phyloP scores from a whole-genome alignment of 306 rosid species.

The Acacia crassicarpa region DNA sequence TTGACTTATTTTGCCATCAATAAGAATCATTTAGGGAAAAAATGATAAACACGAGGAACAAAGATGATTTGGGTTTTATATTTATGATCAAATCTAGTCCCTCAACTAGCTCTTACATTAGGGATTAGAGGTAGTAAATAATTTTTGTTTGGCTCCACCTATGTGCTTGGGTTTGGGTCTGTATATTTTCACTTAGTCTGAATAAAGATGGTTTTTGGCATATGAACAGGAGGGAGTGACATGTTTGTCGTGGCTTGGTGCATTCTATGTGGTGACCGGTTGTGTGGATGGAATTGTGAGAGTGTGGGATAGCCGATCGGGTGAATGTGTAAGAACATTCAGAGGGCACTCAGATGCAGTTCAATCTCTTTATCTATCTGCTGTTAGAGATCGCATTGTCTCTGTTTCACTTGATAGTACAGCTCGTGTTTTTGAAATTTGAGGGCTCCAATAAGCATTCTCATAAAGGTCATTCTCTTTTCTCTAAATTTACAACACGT shows the following conservation, averaged over 20 bases:
- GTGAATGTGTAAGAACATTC: constrained; percentile 72
- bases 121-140: not conserved
- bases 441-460: constrained; percentile 39
- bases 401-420: constrained; percentile 72
- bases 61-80: too few species aligned
- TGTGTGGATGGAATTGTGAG: constrained; percentile 77
- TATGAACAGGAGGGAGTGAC: constrained; percentile 75
- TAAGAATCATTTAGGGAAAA: too few species aligned
- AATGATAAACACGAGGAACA: too few species aligned
- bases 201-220: constrained; percentile 6
- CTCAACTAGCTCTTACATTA: too few species aligned
- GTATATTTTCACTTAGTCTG: constrained; percentile 5
- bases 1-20: too few species aligned
- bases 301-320: constrained; percentile 81
- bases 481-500: too few species aligned
- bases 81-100: too few species aligned
- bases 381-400: constrained; percentile 62
- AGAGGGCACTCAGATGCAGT: constrained; percentile 63
- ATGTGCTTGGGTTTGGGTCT: not conserved
- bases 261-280: constrained; percentile 66
- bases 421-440: constrained; percentile 79
- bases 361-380: constrained; percentile 67
- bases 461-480: too few species aligned
- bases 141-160: not conserved
- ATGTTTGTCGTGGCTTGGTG: constrained; percentile 80